Evolutionary conservation across 169 alveolate genomes (phyloP), one percentile per base, ranked within the genome.

Genomic region (Eimeria praecox): DNA sequence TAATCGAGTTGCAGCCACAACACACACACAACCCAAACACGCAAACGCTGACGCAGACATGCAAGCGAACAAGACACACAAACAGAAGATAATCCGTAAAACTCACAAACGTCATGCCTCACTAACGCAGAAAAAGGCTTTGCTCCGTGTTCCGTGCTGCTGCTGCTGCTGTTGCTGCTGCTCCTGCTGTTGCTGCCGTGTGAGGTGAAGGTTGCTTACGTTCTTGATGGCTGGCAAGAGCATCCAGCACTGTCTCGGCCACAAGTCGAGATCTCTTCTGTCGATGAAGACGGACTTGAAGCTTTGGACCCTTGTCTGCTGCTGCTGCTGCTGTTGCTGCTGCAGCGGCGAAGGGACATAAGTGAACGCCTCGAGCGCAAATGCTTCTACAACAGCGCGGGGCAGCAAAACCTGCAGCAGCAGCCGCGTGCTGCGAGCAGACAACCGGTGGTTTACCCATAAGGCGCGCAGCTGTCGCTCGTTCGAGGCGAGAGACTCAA

Each of bases 371-470:
- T 80, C 90, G 35, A 80, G 40, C 44, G 90, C 90, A 80, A 80
- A 80, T 20, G 90, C 90, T 71, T 80, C 90, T 27, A 80, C 90
- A 33, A 80, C 90, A 5, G 71, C 90, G 4, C 90, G 90, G 5
- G 90, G 90, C 90, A 80, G 90, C 73, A 80, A 38, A 69, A 80
- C 90, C 69, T 80, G 90, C 44, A 80, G 90, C 73, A 80, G 69
- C 90, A 80, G 90, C 90, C 69, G 64, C 73, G 90, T 80, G 90
- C 90, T 80, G 90, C 90, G 90, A 38, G 90, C 90, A 5, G 90
- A 80, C n/a, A 80, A 46, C 22, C 90, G 90, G 33, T 27, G 90
- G 44, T 80, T 80, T n/a, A 80, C 90, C 90, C 90, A 80, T 2
- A 80, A 38, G 22, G 90, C 90, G 24, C 71, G 33, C 44, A 80